phyloP scores from a whole-genome alignment of 2,329 filamentous ascomycete genomes.

The Fusarium verticillioides region DNA sequence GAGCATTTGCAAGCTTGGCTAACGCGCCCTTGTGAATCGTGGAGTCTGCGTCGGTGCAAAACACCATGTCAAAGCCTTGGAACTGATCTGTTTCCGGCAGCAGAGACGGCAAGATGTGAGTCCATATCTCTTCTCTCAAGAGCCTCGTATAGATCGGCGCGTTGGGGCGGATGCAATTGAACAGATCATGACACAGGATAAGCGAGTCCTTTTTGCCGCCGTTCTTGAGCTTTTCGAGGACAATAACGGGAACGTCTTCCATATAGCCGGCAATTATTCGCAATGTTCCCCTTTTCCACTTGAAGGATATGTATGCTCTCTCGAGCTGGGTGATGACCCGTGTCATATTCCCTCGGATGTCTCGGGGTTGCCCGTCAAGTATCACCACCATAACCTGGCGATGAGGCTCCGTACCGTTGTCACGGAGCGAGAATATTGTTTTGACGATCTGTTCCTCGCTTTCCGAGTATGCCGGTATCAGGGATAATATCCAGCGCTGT shows the following conservation, averaged over 20 bases:
- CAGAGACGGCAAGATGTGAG: neutral
- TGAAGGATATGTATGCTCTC: neutral
- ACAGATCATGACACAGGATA: neutral
- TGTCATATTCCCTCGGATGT: neutral
- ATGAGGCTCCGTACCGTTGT: neutral
- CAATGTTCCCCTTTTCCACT: neutral
- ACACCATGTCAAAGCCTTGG: neutral
- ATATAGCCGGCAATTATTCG: neutral
- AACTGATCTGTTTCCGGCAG: neutral
- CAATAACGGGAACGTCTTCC: neutral
- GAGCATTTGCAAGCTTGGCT: neutral
- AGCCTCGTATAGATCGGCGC: neutral
- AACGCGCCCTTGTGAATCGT: neutral
- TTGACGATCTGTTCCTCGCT: neutral
- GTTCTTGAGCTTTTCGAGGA: neutral
- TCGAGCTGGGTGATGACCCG: neutral
- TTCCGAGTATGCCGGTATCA: neutral
- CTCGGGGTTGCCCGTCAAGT: neutral
- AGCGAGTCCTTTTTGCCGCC: neutral
- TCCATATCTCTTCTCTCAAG: neutral
- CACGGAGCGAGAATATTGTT: neutral
- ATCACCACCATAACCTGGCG: neutral
- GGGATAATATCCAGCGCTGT: neutral
- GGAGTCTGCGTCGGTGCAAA: neutral
- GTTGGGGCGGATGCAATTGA: neutral